These are phyloP conservation scores for Phaeophleospora eucalypticola DNA, from an alignment of 2,329 filamentous ascomycete genomes.

Conservation along the genomic window DNA sequence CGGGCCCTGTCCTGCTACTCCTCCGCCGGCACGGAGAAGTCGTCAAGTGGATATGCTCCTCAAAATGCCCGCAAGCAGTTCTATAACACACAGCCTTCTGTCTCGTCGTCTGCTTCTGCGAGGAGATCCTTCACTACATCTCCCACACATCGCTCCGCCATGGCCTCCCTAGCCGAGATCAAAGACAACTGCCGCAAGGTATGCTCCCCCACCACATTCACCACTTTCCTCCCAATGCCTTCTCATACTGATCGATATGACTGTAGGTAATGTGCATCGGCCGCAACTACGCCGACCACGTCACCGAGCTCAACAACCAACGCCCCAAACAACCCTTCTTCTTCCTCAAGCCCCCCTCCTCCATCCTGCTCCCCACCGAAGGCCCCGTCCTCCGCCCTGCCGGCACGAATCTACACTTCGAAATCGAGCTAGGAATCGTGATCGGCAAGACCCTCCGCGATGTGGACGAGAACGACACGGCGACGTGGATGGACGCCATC, in stretches of 20 bases:
- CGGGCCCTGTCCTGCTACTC: conserved; percentile 8
- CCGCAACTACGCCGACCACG: conserved; percentile 95
- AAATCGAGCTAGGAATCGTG: conserved; percentile 87
- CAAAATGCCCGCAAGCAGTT: neutral
- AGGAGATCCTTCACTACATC: neutral
- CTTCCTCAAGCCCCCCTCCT: conserved; percentile 91
- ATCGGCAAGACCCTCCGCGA: conserved; percentile 79
- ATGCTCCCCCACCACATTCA: conserved; percentile 8
- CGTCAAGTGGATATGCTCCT: conserved; percentile 1
- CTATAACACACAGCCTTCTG: neutral
- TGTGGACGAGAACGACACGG: conserved; percentile 66
- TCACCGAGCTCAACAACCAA: conserved; percentile 82
- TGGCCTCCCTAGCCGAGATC: conserved; percentile 29
- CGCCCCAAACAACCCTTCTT: conserved; percentile 96
- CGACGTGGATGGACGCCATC: conserved; percentile 77
- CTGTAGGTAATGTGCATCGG: conserved; percentile 82
- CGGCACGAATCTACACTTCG: conserved; percentile 85
- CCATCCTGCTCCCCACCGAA: conserved; percentile 72
- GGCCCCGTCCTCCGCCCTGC: conserved; percentile 78
- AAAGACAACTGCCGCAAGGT: conserved; percentile 48
- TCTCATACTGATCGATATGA: conserved; percentile 2
- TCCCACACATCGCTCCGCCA: neutral
- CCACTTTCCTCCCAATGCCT: neutral
- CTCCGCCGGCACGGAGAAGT: conserved; percentile 6
- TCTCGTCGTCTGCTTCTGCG: neutral